These are phyloP conservation scores for Moricandia arvensis DNA, from an alignment of 345 rosid species.

Conservation along the genomic window DNA sequence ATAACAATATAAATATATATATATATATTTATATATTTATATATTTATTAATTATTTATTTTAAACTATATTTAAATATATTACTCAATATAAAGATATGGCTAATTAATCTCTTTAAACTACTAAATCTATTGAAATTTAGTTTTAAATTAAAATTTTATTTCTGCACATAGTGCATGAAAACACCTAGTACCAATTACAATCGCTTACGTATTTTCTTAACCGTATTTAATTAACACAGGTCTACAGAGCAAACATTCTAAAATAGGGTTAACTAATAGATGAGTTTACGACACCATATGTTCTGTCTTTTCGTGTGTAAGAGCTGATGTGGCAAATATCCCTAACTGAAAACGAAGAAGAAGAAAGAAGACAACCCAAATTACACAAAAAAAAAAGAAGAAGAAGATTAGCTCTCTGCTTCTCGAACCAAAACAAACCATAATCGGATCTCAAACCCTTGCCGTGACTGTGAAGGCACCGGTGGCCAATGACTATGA, in stretches of 20 bases:
- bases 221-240: too few species aligned
- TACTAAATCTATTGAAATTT: too few species aligned
- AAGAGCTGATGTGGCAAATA: constrained; percentile 30
- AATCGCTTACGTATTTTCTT: too few species aligned
- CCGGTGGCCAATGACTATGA: constrained; percentile 5
- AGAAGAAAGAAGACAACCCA: constrained; percentile 22
- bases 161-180: too few species aligned
- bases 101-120: too few species aligned
- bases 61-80: too few species aligned
- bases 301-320: not conserved
- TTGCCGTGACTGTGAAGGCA: constrained; percentile 18
- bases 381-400: constrained; percentile 13
- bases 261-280: not conserved
- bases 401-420: constrained; percentile 5
- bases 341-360: constrained; percentile 22
- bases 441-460: constrained; percentile 30
- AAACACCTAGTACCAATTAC: not conserved
- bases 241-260: not conserved
- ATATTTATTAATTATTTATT: too few species aligned
- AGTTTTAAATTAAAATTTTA: too few species aligned
- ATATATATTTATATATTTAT: too few species aligned
- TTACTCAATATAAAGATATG: too few species aligned
- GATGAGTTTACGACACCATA: not conserved
- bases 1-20: too few species aligned
- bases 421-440: not conserved